Percentiles rank a stretch among this genome's conserved stretches.
These are phyloP conservation scores for Vigna nakashimae DNA, from an alignment of 306 rosid species.

Conservation along the genomic window DNA sequence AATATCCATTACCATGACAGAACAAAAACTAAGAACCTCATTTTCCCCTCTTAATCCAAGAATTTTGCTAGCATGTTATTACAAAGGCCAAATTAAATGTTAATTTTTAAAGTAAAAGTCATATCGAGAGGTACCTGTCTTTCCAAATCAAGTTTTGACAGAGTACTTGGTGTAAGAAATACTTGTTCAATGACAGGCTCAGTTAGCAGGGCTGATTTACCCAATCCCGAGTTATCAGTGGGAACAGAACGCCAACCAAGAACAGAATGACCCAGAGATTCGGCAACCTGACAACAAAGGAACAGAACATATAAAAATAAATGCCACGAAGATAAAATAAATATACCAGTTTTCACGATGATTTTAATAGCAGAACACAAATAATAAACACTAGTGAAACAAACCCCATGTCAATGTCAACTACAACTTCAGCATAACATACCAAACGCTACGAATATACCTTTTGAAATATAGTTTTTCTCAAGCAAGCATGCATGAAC, in stretches of 20 bases:
- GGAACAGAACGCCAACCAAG: constrained; percentile 27
- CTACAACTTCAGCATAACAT: constrained; percentile 15
- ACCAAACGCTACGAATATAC: too few species aligned
- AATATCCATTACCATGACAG: neutral
- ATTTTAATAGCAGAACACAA: constrained; percentile 20
- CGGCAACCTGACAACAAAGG: constrained; percentile 12
- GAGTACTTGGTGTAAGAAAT: constrained; percentile 4
- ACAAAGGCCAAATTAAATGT: constrained; percentile 20
- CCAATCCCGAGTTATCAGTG: constrained; percentile 7
- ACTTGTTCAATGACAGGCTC: constrained; percentile 10
- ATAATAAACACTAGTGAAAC: neutral
- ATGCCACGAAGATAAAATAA: neutral
- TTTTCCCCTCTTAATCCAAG: neutral
- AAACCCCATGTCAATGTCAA: neutral
- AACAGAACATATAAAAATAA: neutral
- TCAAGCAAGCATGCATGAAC: neutral
- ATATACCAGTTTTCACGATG: neutral
- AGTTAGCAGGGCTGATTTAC: constrained; percentile 5
- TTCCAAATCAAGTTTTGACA: constrained; percentile 17
- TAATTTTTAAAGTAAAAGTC: neutral
- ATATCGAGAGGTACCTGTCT: neutral
- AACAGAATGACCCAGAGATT: constrained; percentile 25
- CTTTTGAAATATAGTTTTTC: neutral
- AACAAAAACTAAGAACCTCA: neutral
- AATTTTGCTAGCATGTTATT: constrained; percentile 13